Evolutionary conservation across 2,329 filamentous ascomycete species (phyloP).

Genomic region (Pseudogymnoascus verrucosus): DNA sequence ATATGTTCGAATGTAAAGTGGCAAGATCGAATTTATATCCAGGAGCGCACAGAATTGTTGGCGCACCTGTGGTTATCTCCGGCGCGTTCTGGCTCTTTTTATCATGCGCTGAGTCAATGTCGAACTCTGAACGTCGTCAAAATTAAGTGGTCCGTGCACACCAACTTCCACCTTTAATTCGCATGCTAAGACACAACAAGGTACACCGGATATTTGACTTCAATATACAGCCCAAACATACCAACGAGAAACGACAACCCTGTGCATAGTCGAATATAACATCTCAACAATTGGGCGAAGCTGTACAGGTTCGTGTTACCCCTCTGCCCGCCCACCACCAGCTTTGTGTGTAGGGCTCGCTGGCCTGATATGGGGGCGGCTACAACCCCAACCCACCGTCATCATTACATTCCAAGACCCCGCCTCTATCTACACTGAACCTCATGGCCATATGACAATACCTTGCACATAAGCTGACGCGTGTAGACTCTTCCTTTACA

Average conservation of each 20-base stretch:
- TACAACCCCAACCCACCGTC: constrained; percentile 8
- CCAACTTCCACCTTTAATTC: constrained; percentile 10
- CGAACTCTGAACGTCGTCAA: constrained; percentile 1
- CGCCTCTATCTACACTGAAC: constrained; percentile 1
- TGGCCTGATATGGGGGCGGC: constrained; percentile 7
- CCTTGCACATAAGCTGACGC: constrained; percentile 1
- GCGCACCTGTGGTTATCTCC: constrained; percentile 20
- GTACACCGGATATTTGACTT: constrained; percentile 9
- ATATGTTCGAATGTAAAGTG: neutral
- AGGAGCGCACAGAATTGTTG: constrained; percentile 22
- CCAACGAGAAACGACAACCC: constrained; percentile 8
- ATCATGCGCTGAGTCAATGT: constrained; percentile 10
- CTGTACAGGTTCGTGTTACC: constrained; percentile 2
- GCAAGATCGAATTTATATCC: neutral
- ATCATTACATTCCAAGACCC: constrained; percentile 9
- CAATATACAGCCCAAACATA: constrained; percentile 6
- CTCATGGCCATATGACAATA: neutral
- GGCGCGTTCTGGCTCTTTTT: constrained; percentile 10
- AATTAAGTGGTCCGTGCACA: constrained; percentile 7
- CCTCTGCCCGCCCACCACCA: neutral
- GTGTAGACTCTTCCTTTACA: constrained; percentile 4
- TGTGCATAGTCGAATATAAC: constrained; percentile 8
- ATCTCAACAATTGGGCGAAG: constrained; percentile 8
- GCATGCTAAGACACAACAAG: constrained; percentile 10
- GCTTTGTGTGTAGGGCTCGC: neutral